Conservation (phyloP, 1,139 yeast genomes). For the Candida frijolesensis region DNA sequence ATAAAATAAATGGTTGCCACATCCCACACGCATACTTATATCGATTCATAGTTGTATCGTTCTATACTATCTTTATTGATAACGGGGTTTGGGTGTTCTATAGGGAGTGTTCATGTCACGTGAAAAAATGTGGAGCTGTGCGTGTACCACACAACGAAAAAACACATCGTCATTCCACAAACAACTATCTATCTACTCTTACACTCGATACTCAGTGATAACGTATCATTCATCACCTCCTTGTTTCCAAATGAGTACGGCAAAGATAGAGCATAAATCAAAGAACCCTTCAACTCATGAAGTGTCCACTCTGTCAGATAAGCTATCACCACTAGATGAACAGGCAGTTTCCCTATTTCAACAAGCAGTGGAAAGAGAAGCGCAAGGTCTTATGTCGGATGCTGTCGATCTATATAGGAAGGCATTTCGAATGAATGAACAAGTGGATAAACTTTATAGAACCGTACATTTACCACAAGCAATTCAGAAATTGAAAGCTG, state of each 20-base stretch:
- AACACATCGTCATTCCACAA: no score
- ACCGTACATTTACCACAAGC: slow-evolving; percentile 42
- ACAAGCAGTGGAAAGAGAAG: slow-evolving; percentile 70
- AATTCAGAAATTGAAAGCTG: slow-evolving; percentile 25
- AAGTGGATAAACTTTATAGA: slow-evolving; percentile 71
- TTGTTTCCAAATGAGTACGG: slow-evolving; percentile 1
- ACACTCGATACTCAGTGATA: no score
- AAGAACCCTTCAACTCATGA: background rate
- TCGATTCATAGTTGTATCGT: no score
- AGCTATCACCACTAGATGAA: slow-evolving; percentile 20
- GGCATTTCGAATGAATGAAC: slow-evolving; percentile 68
- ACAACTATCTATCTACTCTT: no score
- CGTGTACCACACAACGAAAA: no score
- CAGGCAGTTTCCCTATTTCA: slow-evolving; percentile 68
- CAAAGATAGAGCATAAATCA: background rate
- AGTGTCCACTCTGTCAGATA: background rate
- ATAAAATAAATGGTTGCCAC: no score
- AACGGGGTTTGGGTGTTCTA: no score
- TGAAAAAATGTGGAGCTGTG: no score
- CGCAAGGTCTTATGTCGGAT: slow-evolving; percentile 74
- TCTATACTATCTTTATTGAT: no score
- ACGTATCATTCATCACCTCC: no score
- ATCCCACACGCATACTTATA: no score
- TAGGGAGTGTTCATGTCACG: no score
- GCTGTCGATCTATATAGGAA: slow-evolving; percentile 74